Evolutionary conservation across 345 rosid genomes (phyloP).

Genomic region (Ricinus communis): DNA sequence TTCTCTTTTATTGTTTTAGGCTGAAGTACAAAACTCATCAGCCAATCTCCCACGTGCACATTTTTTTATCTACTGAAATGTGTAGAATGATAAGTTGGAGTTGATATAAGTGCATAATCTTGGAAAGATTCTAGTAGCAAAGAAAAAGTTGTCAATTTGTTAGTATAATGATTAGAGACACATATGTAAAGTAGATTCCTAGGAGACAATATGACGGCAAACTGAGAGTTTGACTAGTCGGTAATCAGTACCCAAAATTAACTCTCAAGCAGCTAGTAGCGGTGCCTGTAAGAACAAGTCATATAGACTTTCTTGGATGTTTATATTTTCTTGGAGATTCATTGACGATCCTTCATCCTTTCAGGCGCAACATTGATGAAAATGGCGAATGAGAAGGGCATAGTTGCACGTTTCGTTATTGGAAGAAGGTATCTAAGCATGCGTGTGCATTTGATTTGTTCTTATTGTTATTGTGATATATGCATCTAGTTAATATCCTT

Average conservation of each 20-base stretch:
- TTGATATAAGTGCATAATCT: background rate
- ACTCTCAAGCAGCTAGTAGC: background rate
- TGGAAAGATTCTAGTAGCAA: background rate
- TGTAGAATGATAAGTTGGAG: background rate
- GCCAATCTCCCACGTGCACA: background rate
- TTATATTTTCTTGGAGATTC: background rate
- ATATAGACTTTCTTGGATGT: background rate
- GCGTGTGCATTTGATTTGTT: background rate
- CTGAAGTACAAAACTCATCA: background rate
- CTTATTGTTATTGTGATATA: background rate
- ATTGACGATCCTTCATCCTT: background rate
- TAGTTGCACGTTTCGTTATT: conserved; percentile 31
- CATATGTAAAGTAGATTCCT: background rate
- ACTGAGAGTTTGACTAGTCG: background rate
- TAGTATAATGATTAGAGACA: background rate
- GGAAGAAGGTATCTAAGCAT: conserved; percentile 24
- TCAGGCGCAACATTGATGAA: conserved; percentile 27
- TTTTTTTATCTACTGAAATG: background rate
- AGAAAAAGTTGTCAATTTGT: background rate
- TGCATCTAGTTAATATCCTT: background rate
- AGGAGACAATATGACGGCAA: no score
- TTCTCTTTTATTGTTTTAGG: no score
- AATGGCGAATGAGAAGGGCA: conserved; percentile 27
- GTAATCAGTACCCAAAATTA: background rate
- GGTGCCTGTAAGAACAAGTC: background rate